Conservation (phyloP, 2,329 filamentous ascomycete genomes). For the Tolypocladium ovalisporum region DNA sequence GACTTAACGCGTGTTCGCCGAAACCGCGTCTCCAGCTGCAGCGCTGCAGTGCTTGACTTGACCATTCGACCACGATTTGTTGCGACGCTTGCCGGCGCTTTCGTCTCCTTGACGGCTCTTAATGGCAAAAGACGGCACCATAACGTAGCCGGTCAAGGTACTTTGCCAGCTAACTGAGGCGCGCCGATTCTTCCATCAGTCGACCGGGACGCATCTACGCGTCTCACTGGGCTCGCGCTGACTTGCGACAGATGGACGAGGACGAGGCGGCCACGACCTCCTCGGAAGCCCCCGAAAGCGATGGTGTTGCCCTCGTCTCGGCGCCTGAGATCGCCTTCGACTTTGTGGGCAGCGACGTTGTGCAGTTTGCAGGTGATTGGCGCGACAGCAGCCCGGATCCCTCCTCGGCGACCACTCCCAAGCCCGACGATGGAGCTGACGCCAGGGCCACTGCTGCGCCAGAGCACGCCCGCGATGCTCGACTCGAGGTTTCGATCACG, state of each 20-base stretch:
- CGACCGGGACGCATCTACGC: background rate
- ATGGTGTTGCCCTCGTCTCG: background rate
- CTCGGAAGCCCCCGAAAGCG: background rate
- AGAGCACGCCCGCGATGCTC: background rate
- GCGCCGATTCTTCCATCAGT: background rate
- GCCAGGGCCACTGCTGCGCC: background rate
- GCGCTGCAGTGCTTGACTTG: background rate
- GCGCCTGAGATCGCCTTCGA: constrained; percentile 6
- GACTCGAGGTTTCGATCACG: constrained; percentile 21
- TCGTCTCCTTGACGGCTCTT: background rate
- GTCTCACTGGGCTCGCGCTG: background rate
- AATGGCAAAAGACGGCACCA: background rate
- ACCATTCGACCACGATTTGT: background rate
- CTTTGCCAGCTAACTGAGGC: background rate
- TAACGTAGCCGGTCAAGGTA: background rate
- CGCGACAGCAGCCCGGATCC: constrained; percentile 1
- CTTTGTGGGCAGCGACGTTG: constrained; percentile 3
- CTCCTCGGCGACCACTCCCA: background rate
- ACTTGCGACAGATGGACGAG: constrained; percentile 8
- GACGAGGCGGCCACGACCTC: background rate
- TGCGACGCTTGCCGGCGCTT: background rate
- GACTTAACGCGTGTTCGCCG: background rate
- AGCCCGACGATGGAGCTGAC: background rate
- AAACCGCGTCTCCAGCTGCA: background rate
- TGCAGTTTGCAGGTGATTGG: background rate